Evolutionary conservation across 2,329 filamentous ascomycete species (phyloP), one percentile per base, ranked within the genome.

Genomic region (Sarocladiaceae sp.): DNA sequence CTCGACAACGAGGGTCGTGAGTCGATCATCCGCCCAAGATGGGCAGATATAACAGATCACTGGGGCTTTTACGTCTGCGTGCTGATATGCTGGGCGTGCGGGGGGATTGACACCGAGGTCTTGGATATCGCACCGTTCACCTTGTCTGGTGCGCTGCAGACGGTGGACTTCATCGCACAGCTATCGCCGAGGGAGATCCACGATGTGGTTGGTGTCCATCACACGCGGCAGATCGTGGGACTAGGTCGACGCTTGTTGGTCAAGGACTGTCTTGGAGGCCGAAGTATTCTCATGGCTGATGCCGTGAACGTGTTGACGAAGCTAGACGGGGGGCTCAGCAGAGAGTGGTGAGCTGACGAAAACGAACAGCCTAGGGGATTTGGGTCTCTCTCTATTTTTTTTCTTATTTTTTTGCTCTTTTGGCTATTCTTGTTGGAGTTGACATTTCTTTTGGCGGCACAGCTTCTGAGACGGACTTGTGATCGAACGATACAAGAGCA

Each of bases 71-170:
- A 80, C 52, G 70, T 74, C 6, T 78, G 74, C 49, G 64, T 73
- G 6, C 64, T 82, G 41, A 73, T 81, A 50, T 78, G 73, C 61
- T 82, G 78, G 78, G 74, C 76, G 1, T 75, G 72, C 50, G 67
- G 69, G 2, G 63, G 26, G 12, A 19, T 16, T 15, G 27, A 43
- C 11, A 27, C n/a, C 15, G 16, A 18, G 32, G 27, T 20, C 11
- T 9, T 32, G 4, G 40, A 43, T 33, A 9, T n/a, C 3, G 9
- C 27, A 3, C 16, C 40, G 12, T 43, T 21, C 24, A 23, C 26
- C 23, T 23, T 21, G 13, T 13, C 40, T 6, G 27, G 18, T 3
- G 40, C 27, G 29, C 40, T 32, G 18, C 16, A 43, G 18, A 32
- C 19, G n/a, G 40, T 43, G 6, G 27, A 16, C 40, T 10, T 9